Base-by-base conservation (phyloP, 306 rosid genomes). In the Adenanthera pavonina region DNA sequence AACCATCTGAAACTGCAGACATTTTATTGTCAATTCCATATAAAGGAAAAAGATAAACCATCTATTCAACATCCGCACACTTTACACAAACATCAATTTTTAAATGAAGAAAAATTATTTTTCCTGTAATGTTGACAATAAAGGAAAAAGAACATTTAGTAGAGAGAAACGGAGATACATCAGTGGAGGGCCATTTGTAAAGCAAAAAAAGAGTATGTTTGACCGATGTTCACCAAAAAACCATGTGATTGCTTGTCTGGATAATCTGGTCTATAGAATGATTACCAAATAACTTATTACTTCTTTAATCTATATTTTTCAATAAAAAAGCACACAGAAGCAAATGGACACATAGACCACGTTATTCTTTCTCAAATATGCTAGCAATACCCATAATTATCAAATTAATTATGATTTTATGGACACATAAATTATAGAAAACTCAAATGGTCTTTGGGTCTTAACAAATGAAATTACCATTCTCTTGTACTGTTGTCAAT, bases 1-100 rank as follows among this genome's bases (percentile, higher is more conserved):
- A 94, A 96, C 92, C 97, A 88, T 89, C 99, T 96, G 97, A 94
- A 96, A 96, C 99, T 96, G 84, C 68, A 86, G 70, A 84, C 77
- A 76, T 77, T 80, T 72, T 56, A 36, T 69, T 53, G 85, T 92
- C 84, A 94, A 87, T 85, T 84, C 68, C 81, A 82, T 84, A 64
- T 30, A 35, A 83, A 67, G 49, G 54, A 65, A 76, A 57, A 77
- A 9, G 14, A 67, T 16, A 36, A 35, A 78, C 88, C 88, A 89
- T 91, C 92, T 86, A n/a, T 43, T 43, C 33, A 41, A n/a, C 34
- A 68, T 8, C 49, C 33, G 4, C 16, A 43, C 36, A 43, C 51
- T 43, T 20, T 9, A 57, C 34, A 78, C 8, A 77, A 35, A 65
- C 41, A 72, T 66, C 38, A 25, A 40, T 41, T 67, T 67, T 3